Base-by-base conservation (phyloP, 169 alveolate genomes). In the Plasmodium billcollinsi region DNA sequence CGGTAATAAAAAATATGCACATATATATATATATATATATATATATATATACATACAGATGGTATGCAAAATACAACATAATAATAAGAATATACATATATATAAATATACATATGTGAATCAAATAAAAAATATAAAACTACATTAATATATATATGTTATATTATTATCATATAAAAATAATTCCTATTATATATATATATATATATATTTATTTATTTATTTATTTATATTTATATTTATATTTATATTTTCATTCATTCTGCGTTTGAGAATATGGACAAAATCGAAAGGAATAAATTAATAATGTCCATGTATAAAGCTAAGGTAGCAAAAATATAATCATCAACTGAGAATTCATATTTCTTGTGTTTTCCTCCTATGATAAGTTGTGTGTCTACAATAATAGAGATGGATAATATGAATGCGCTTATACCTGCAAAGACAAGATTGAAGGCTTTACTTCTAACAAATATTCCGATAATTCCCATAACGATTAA, bases 331-430 rank as follows among this genome's bases (percentile, higher is more conserved):
- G 98, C 99, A 47, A 97, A 93, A 73, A 96, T 95, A 88, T 97
- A 97, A 83, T 97, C 99, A 78, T 97, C 99, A n/a, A 96, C 89
- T 18, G 97, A 72, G 88, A 94, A 97, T 88, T 97, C 97, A 89
- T 94, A 90, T 71, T 92, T 94, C 67, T 94, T 95, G 86, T 93
- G 97, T 71, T 96, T 97, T 20, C 98, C 98, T 14, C 98, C 99
- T 61, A 97, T 88, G 78, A 96, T 96, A 80, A 94, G 74, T 93
- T 98, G 99, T 4, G 97, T 94, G 73, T 96, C 98, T 74, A 95
- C 95, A 73, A 97, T 95, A 54, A 97, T 88, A 67, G 96, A 96
- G 69, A 97, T 63, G 58, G 97, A 94, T 73, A 96, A 93, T n/a
- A 96, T 26, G 78, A 95, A 67, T 9, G 97, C 97, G 15, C 96